Evolutionary conservation across 129 eudicot species (phyloP).

Genomic region (Logfia minima): DNA sequence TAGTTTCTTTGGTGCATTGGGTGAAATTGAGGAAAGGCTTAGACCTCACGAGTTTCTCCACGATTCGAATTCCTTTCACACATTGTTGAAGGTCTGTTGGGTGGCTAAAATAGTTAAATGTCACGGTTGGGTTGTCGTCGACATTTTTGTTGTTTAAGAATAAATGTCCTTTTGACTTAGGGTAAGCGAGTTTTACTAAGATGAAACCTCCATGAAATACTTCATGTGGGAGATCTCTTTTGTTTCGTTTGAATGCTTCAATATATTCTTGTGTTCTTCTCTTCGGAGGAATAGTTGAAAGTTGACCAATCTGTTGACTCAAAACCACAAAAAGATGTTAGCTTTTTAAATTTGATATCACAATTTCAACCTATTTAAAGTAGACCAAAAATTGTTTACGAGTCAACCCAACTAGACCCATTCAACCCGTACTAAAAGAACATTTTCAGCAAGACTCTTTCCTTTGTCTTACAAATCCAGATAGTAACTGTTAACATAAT

Average conservation of each 20-base stretch:
- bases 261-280: slow-evolving; percentile 65
- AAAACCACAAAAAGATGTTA: not conserved
- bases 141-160: slow-evolving; percentile 59
- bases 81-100: slow-evolving; percentile 61
- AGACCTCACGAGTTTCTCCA: slow-evolving; percentile 63
- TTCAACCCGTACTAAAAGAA: not conserved
- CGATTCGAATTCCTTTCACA: slow-evolving; percentile 58
- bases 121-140: slow-evolving; percentile 72
- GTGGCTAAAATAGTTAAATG: slow-evolving; percentile 88
- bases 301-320: slow-evolving; percentile 74
- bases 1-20: slow-evolving; percentile 30
- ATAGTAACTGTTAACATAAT: not conserved
- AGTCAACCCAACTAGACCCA: not conserved
- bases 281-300: slow-evolving; percentile 81
- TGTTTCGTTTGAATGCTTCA: slow-evolving; percentile 49
- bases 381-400: not conserved
- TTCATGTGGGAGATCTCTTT: slow-evolving; percentile 62
- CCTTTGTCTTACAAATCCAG: not conserved
- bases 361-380: not conserved
- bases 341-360: not conserved
- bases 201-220: slow-evolving; percentile 86
- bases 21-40: slow-evolving; percentile 49
- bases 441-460: not conserved
- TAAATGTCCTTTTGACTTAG: slow-evolving; percentile 69
- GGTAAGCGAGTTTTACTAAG: slow-evolving; percentile 66